A percentile compares a stretch with the other conserved stretches of the same genome.
These are phyloP conservation scores for Boletus barrowsii DNA, from an alignment of 768 basidiomycete genomes.

Conservation along the genomic window DNA sequence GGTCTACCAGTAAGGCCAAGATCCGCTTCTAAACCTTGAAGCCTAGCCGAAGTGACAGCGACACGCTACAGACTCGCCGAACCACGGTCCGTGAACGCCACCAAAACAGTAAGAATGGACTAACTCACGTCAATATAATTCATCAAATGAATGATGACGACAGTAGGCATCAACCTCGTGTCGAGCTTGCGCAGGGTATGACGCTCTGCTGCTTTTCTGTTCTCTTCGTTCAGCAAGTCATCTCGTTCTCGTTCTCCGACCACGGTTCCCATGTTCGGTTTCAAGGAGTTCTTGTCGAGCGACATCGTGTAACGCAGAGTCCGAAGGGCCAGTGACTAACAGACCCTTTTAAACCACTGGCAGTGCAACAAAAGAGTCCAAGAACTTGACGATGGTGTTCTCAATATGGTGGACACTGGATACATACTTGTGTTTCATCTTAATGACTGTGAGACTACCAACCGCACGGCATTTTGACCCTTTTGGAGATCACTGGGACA, in stretches of 20 bases:
- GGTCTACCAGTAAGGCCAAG: conserved; percentile 32
- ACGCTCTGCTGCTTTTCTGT: conserved; percentile 20
- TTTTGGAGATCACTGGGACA: no score
- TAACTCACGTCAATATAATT: conserved; percentile 27
- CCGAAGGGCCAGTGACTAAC: neutral
- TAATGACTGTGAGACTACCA: no score
- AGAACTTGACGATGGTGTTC: neutral
- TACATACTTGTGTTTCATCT: neutral
- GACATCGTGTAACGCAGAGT: conserved; percentile 2
- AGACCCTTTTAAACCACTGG: neutral
- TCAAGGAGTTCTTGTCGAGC: neutral
- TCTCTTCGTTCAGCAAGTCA: conserved; percentile 8
- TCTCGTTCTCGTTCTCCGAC: neutral
- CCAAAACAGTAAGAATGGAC: neutral
- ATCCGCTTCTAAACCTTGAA: conserved; percentile 40
- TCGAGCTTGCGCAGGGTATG: conserved; percentile 28
- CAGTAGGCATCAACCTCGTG: conserved; percentile 26
- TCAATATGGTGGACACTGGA: neutral
- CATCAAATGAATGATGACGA: conserved; percentile 24
- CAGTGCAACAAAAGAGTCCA: neutral
- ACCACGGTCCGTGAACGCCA: neutral
- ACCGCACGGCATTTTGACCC: no score
- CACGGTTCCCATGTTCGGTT: conserved; percentile 5
- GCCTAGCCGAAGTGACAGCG: conserved; percentile 36
- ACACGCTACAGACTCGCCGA: conserved; percentile 28